phyloP scores from a whole-genome alignment of 345 rosid genomes.

The Syzygium jambos region DNA sequence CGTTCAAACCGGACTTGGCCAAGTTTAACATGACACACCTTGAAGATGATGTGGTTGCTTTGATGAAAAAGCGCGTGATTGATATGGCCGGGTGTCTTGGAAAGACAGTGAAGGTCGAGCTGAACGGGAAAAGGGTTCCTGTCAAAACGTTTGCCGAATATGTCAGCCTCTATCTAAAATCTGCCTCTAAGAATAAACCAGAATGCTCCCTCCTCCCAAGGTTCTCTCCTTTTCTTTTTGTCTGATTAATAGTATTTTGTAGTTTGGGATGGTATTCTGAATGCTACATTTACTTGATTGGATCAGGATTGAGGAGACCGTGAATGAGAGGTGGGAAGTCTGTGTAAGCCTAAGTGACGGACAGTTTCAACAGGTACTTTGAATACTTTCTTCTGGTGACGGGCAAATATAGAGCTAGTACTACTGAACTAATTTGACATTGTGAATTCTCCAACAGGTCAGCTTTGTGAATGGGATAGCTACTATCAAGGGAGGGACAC shows the following conservation, averaged over 20 bases:
- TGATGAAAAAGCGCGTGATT: conserved; percentile 85
- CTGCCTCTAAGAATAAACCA: conserved; percentile 28
- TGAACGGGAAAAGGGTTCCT: conserved; percentile 67
- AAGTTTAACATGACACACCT: conserved; percentile 76
- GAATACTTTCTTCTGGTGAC: not conserved
- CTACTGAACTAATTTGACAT: not conserved
- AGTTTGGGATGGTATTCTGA: not conserved
- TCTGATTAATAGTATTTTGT: not conserved
- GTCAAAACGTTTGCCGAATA: conserved; percentile 70
- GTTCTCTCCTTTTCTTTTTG: conserved; percentile 11
- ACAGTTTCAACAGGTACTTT: conserved; percentile 91
- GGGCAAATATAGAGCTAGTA: not conserved
- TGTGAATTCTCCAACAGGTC: conserved; percentile 34
- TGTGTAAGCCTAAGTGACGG: conserved; percentile 82
- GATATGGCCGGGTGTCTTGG: conserved; percentile 97
- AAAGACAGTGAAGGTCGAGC: conserved; percentile 80
- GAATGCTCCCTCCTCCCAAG: conserved; percentile 44
- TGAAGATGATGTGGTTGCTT: conserved; percentile 86
- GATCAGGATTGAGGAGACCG: conserved; percentile 58
- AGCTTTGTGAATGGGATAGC: conserved; percentile 90
- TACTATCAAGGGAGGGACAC: conserved; percentile 96
- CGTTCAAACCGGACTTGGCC: conserved; percentile 74
- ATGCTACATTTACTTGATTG: not conserved
- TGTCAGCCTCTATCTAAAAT: conserved; percentile 58
- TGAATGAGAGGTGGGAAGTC: conserved; percentile 87